A percentile compares a stretch with the other conserved stretches of the same genome.
Evolutionary conservation across 2,329 filamentous ascomycete genomes (phyloP).

Genomic region (Fusarium sp.): DNA sequence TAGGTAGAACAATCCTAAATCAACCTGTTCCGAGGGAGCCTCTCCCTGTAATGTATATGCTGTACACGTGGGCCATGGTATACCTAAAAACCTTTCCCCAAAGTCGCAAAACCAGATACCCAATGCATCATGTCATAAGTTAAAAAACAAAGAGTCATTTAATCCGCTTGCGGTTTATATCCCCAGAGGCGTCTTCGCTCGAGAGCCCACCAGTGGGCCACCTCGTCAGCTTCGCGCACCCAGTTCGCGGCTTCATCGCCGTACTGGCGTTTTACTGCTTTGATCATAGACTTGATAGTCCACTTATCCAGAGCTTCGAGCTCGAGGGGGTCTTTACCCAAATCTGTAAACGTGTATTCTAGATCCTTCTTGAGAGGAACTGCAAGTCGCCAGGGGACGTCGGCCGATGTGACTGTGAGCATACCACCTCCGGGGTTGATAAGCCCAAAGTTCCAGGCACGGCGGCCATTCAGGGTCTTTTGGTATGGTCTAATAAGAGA

Average conservation of each 20-base stretch:
- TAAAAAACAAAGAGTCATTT: constrained; percentile 7
- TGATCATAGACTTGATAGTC: constrained; percentile 41
- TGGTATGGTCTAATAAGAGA: constrained; percentile 49
- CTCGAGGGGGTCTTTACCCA: constrained; percentile 48
- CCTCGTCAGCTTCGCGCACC: constrained; percentile 42
- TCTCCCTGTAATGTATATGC: constrained; percentile 36
- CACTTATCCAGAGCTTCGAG: constrained; percentile 45
- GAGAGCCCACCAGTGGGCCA: constrained; percentile 40
- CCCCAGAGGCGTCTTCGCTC: constrained; percentile 42
- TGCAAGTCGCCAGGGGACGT: constrained; percentile 51
- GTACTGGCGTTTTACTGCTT: constrained; percentile 41
- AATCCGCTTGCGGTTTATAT: constrained; percentile 33
- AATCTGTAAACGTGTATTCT: constrained; percentile 52
- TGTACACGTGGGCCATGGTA: constrained; percentile 29
- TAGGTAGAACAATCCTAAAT: background rate
- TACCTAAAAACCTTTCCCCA: constrained; percentile 26
- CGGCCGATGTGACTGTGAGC: constrained; percentile 49
- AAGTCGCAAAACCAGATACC: constrained; percentile 23
- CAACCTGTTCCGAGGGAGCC: constrained; percentile 31
- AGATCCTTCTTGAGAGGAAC: constrained; percentile 50
- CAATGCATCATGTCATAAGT: constrained; percentile 39
- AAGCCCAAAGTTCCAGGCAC: constrained; percentile 52
- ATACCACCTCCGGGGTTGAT: constrained; percentile 52
- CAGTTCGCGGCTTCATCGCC: constrained; percentile 46
- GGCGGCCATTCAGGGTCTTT: constrained; percentile 40